phyloP scores from a whole-genome alignment of 2,329 filamentous ascomycete species.

The Polytolypa hystricis region DNA sequence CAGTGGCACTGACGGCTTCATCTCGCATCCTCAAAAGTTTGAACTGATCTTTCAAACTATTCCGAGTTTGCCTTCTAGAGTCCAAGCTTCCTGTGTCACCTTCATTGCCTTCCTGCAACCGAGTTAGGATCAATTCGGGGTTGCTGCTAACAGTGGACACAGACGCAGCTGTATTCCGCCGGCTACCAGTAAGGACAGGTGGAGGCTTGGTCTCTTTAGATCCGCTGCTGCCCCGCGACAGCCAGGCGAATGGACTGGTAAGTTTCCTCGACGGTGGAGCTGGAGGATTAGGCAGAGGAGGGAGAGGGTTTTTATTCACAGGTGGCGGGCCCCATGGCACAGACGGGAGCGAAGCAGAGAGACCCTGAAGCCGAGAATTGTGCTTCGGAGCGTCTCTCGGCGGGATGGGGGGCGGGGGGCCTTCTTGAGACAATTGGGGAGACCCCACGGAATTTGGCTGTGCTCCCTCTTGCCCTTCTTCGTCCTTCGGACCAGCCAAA shows the following conservation, averaged over 20 bases:
- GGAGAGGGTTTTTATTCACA: conserved; percentile 25
- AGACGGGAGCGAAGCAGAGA: conserved; percentile 60
- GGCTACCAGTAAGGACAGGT: conserved; percentile 38
- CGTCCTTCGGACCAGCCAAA: conserved; percentile 49
- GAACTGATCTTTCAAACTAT: conserved; percentile 66
- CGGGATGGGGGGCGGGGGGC: conserved; percentile 21
- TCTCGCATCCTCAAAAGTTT: conserved; percentile 65
- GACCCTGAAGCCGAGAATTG: conserved; percentile 39
- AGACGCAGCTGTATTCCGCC: conserved; percentile 70
- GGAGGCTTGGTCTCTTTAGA: conserved; percentile 48
- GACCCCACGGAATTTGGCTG: conserved; percentile 8
- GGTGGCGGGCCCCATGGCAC: conserved; percentile 59
- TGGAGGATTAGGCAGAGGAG: conserved; percentile 27
- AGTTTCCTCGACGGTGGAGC: conserved; percentile 53
- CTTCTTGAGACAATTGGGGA: conserved; percentile 4
- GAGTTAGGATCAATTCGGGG: conserved; percentile 65
- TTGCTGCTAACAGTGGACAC: conserved; percentile 70
- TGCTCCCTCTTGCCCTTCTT: conserved; percentile 20
- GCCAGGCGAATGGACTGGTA: conserved; percentile 78
- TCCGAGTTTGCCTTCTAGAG: conserved; percentile 41
- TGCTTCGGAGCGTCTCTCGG: conserved; percentile 25
- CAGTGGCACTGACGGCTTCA: conserved; percentile 49
- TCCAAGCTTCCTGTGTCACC: conserved; percentile 40
- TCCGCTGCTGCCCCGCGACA: conserved; percentile 54
- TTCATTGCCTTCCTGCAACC: conserved; percentile 57